A percentile compares a stretch with the other conserved stretches of the same genome.
phyloP scores from a whole-genome alignment of 176 grass and related monocot species.

The Oryza brachyantha region DNA sequence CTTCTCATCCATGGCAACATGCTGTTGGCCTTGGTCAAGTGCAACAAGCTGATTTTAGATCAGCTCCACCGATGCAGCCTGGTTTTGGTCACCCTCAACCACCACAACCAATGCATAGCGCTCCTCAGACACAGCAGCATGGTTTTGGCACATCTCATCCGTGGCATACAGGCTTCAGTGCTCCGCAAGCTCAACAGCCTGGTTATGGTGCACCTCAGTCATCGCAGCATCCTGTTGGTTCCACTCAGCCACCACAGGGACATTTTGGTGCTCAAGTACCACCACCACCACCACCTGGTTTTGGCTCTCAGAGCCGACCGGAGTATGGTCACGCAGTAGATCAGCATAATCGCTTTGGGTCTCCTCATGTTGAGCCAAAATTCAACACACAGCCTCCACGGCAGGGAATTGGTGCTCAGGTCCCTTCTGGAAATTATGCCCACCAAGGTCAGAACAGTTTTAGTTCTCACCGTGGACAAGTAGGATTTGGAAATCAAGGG shows the following conservation, averaged over 20 bases:
- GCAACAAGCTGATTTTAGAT: slow-evolving; percentile 23
- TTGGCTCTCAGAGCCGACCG: slow-evolving; percentile 1
- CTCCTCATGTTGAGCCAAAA: not conserved
- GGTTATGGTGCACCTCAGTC: slow-evolving; percentile 7
- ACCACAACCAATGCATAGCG: not conserved
- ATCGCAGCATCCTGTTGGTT: not conserved
- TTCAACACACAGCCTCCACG: slow-evolving; percentile 16
- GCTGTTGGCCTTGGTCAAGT: not conserved
- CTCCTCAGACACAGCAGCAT: slow-evolving; percentile 7
- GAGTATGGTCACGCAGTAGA: not conserved
- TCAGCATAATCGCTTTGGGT: slow-evolving; percentile 16
- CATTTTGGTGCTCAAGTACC: slow-evolving; percentile 30
- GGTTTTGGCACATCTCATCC: not conserved
- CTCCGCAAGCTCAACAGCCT: slow-evolving; percentile 17
- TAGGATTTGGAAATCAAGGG: slow-evolving; percentile 14
- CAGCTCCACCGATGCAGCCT: slow-evolving; percentile 4
- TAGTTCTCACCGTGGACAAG: not conserved
- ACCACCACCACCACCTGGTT: slow-evolving; percentile 22
- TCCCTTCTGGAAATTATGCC: not conserved
- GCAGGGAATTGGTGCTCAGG: slow-evolving; percentile 24
- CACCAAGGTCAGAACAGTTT: slow-evolving; percentile 8
- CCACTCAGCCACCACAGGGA: not conserved
- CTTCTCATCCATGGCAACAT: slow-evolving; percentile 10
- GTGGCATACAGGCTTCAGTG: slow-evolving; percentile 4
- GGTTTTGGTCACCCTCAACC: not conserved